phyloP scores from a whole-genome alignment of 2,329 filamentous ascomycete genomes.

The Neopestalotiopsis sp. region DNA sequence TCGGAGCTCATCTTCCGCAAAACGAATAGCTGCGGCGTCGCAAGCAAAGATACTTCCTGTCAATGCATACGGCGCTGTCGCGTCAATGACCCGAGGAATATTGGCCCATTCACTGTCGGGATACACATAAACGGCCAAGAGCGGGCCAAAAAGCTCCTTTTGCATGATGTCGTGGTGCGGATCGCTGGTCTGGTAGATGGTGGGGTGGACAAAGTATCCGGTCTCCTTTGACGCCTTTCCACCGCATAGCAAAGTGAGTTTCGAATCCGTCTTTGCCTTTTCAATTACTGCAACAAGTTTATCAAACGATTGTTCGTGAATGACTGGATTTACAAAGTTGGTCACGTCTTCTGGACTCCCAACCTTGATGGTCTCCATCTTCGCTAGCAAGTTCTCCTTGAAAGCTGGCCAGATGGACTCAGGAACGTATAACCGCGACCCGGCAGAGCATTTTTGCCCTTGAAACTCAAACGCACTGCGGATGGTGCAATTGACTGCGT shows the following conservation, averaged over 20 bases:
- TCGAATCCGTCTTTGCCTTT: conserved; percentile 45
- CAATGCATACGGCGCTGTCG: conserved; percentile 46
- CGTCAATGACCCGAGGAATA: conserved; percentile 43
- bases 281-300: conserved; percentile 52
- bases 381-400: conserved; percentile 28
- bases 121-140: conserved; percentile 53
- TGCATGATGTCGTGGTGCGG: conserved; percentile 49
- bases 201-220: conserved; percentile 53
- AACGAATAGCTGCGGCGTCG: conserved; percentile 50
- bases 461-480: conserved; percentile 56
- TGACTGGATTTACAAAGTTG: conserved; percentile 54
- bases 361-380: conserved; percentile 32
- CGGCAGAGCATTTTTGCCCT: conserved; percentile 57
- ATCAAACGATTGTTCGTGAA: conserved; percentile 51
- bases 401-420: conserved; percentile 44
- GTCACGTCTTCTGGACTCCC: conserved; percentile 38
- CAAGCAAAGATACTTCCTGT: conserved; percentile 56
- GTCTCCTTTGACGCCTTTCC: conserved; percentile 47
- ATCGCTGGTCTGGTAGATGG: conserved; percentile 47
- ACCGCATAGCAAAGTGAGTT: conserved; percentile 48
- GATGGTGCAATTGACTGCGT: conserved; percentile 50
- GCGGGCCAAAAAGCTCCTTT: conserved; percentile 54
- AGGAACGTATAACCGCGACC: conserved; percentile 43
- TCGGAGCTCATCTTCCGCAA: conserved; percentile 55
- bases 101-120: conserved; percentile 45